phyloP scores from a whole-genome alignment of 495 filamentous ascomycete species.

The Entonaema liquescens region DNA sequence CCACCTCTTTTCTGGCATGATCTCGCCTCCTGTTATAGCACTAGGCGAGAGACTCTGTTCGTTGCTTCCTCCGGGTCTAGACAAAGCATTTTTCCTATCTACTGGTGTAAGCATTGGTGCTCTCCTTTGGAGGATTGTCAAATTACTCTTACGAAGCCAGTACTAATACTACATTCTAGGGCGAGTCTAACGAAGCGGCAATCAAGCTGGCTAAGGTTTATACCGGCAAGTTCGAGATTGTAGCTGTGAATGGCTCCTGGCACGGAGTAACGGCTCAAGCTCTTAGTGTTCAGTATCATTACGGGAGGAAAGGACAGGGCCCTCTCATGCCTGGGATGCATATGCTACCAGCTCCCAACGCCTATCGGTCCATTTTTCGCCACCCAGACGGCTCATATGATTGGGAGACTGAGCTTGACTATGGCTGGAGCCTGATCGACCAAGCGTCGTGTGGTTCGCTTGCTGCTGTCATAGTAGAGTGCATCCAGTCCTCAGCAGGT shows the following conservation, averaged over 20 bases:
- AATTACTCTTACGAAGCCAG: not conserved
- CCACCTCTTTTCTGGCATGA: constrained; percentile 64
- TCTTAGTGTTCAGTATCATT: constrained; percentile 56
- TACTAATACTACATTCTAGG: not conserved
- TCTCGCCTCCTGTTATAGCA: constrained; percentile 60
- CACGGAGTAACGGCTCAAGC: constrained; percentile 62
- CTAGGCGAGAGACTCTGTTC: constrained; percentile 56
- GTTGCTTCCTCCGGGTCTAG: constrained; percentile 56
- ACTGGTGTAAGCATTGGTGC: constrained; percentile 52
- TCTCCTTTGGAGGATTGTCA: not conserved
- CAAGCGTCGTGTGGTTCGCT: constrained; percentile 62
- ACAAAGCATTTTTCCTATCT: constrained; percentile 63
- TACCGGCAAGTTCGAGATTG: constrained; percentile 56
- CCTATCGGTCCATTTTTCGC: constrained; percentile 62
- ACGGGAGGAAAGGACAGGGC: constrained; percentile 55
- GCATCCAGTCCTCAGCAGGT: constrained; percentile 61
- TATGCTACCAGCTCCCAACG: constrained; percentile 62
- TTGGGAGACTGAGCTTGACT: constrained; percentile 49
- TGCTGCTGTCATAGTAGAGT: constrained; percentile 64
- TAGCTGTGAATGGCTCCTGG: constrained; percentile 61
- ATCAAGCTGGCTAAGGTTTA: not conserved
- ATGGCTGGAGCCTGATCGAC: constrained; percentile 61
- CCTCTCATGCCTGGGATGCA: constrained; percentile 48
- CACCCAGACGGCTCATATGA: constrained; percentile 62
- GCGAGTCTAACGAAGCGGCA: not conserved